Percentiles rank a stretch among this genome's conserved stretches.
phyloP scores from a whole-genome alignment of 257 asterid species.

The Striga asiatica region DNA sequence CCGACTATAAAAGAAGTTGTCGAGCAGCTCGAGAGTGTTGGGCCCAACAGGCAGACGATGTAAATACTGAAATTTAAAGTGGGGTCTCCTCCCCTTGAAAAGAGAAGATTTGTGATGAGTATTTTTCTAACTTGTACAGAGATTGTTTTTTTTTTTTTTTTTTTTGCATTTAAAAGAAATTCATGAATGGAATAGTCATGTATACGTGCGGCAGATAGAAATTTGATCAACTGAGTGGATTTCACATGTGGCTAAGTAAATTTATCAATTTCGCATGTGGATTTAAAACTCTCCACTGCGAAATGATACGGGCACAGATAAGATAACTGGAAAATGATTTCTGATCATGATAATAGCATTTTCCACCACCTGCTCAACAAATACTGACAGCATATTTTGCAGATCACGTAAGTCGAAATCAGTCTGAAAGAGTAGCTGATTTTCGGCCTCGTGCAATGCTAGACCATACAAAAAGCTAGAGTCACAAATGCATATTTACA shows the following conservation, averaged over 20 bases:
- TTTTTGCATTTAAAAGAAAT: constrained; percentile 22
- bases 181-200: constrained; percentile 6
- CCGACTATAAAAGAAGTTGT: constrained; percentile 71
- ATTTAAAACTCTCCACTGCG: not conserved
- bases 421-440: too few species aligned
- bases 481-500: too few species aligned
- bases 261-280: not conserved
- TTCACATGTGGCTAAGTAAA: too few species aligned
- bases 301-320: not conserved
- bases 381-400: too few species aligned
- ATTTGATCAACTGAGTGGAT: too few species aligned
- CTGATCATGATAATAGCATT: not conserved
- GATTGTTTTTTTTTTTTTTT: too few species aligned
- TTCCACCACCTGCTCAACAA: too few species aligned
- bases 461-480: too few species aligned
- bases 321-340: not conserved
- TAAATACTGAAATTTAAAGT: constrained; percentile 12
- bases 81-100: constrained; percentile 15
- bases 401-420: too few species aligned
- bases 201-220: too few species aligned
- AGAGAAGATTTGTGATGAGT: constrained; percentile 13
- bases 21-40: constrained; percentile 62
- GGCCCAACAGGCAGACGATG: constrained; percentile 29
- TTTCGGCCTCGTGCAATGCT: too few species aligned
- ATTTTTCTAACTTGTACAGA: too few species aligned